Conservation (phyloP, 2,329 filamentous ascomycete genomes). For the Chaetomium globosum region DNA sequence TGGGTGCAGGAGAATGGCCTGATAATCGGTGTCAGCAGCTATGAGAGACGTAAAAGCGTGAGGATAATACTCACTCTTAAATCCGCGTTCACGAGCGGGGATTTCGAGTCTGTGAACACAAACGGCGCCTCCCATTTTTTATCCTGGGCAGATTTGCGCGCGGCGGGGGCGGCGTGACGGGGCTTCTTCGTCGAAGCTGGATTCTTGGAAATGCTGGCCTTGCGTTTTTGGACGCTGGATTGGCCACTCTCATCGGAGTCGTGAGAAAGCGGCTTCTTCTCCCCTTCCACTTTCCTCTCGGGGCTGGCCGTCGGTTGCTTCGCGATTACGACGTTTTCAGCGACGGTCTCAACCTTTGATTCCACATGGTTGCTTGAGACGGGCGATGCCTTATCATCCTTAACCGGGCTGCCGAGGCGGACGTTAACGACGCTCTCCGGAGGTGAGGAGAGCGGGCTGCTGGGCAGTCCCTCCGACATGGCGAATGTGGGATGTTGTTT, state of each 20-base stretch:
- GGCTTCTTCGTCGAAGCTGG: constrained; percentile 30
- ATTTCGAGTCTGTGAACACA: constrained; percentile 44
- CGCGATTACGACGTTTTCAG: not conserved
- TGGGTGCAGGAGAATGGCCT: constrained; percentile 45
- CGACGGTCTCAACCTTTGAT: not conserved
- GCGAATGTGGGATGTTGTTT: not conserved
- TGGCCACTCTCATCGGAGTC: constrained; percentile 11
- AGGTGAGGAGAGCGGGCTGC: constrained; percentile 27
- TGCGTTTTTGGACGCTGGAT: constrained; percentile 25
- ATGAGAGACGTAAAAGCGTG: not conserved
- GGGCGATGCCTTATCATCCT: not conserved
- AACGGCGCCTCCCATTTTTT: constrained; percentile 39
- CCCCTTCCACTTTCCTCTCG: not conserved
- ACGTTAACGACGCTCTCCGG: constrained; percentile 23
- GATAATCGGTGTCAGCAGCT: constrained; percentile 16
- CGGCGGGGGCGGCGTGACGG: constrained; percentile 14
- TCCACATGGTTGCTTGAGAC: not conserved
- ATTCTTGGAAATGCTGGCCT: constrained; percentile 12
- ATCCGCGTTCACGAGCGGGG: constrained; percentile 43
- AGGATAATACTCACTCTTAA: constrained; percentile 15
- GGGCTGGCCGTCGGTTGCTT: not conserved
- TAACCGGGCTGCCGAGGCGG: not conserved
- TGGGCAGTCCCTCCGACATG: constrained; percentile 5
- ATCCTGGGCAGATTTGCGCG: constrained; percentile 35
- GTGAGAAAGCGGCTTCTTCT: not conserved